Evolutionary conservation across 768 basidiomycete genomes (phyloP).

Genomic region (Trametopsis cervina): DNA sequence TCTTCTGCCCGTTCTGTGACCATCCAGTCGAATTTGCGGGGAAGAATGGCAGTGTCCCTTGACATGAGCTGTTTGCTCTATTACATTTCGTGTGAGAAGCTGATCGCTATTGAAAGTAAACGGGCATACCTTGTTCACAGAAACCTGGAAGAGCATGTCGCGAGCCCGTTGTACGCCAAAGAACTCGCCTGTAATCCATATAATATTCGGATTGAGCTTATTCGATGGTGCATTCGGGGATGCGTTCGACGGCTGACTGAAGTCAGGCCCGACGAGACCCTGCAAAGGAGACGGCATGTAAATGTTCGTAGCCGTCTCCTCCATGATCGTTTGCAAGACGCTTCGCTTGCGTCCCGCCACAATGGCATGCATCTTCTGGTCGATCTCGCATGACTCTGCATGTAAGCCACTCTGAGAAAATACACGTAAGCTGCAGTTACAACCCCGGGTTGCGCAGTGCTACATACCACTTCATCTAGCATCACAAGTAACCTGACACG

Average conservation of each 20-base stretch:
- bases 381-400: conserved; percentile 87
- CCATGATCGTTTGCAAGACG: conserved; percentile 86
- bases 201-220: conserved; percentile 62
- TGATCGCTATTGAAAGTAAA: not conserved
- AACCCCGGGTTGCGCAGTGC: too few species aligned
- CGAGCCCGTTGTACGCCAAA: conserved; percentile 92
- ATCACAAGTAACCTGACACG: conserved; percentile 87
- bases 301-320: conserved; percentile 96
- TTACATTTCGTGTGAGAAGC: conserved; percentile 7
- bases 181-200: conserved; percentile 98
- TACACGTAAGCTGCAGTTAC: too few species aligned
- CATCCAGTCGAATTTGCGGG: conserved; percentile 98
- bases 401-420: conserved; percentile 74
- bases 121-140: conserved; percentile 68
- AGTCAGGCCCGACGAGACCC: conserved; percentile 71
- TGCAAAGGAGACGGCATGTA: conserved; percentile 90
- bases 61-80: conserved; percentile 91
- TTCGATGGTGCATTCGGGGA: conserved; percentile 30
- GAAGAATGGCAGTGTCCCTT: conserved; percentile 87
- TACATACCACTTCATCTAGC: conserved; percentile 86
- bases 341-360: conserved; percentile 85
- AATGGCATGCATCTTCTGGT: conserved; percentile 89
- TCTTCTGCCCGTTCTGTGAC: conserved; percentile 95
- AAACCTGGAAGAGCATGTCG: conserved; percentile 90
- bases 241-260: conserved; percentile 31